These are phyloP conservation scores for Monosporascus cannonballus DNA, from an alignment of 2,329 filamentous ascomycete genomes.

Conservation along the genomic window DNA sequence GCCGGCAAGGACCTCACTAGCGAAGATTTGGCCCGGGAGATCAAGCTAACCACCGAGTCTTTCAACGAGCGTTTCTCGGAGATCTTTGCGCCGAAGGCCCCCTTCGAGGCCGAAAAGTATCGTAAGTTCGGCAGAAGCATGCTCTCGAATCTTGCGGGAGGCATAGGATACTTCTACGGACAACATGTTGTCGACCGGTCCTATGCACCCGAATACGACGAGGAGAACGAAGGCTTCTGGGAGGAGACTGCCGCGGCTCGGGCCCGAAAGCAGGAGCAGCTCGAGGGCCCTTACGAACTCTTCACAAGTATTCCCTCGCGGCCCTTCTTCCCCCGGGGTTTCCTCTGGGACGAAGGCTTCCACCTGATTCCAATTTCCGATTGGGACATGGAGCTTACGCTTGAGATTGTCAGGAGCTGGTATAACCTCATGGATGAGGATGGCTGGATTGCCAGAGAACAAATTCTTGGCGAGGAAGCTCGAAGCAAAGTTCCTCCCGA, in stretches of 20 bases:
- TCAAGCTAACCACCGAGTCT: constrained; percentile 56
- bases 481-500: constrained; percentile 89
- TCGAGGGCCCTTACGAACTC: constrained; percentile 80
- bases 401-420: constrained; percentile 91
- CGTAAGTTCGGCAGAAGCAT: constrained; percentile 78
- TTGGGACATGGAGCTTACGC: constrained; percentile 84
- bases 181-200: constrained; percentile 84
- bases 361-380: constrained; percentile 87
- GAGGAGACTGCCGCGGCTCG: constrained; percentile 80
- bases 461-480: constrained; percentile 87
- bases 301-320: constrained; percentile 89
- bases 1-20: constrained; percentile 48
- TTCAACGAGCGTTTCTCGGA: constrained; percentile 72
- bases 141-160: constrained; percentile 89
- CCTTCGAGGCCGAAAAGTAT: constrained; percentile 70
- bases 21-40: constrained; percentile 63
- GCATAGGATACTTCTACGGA: constrained; percentile 93
- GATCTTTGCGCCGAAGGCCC: constrained; percentile 66
- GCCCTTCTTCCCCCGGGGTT: constrained; percentile 93
- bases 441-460: constrained; percentile 95
- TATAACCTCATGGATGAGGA: constrained; percentile 94
- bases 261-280: constrained; percentile 56
- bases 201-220: constrained; percentile 86
- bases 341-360: constrained; percentile 98
- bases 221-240: constrained; percentile 95